Conservation (phyloP, 805 yeast species). For the Ascoidea asiatica region DNA sequence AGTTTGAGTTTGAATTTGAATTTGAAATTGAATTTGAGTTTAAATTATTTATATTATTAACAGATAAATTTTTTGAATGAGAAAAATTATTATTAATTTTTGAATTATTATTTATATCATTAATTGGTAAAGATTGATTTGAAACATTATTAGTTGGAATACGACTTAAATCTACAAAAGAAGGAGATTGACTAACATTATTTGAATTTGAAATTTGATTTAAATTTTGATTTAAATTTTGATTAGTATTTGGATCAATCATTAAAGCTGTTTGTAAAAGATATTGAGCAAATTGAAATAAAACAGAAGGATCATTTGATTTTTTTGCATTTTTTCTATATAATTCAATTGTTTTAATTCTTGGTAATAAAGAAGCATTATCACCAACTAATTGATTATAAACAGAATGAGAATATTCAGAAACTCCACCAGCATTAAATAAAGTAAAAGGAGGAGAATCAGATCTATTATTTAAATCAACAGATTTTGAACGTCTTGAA, state of each 20-base stretch:
- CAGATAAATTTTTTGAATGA: no score
- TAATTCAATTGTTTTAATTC: constrained; percentile 74
- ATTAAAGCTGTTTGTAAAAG: constrained; percentile 75
- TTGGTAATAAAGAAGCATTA: constrained; percentile 41
- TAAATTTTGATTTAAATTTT: constrained; percentile 12
- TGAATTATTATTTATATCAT: background rate
- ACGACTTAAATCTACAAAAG: background rate
- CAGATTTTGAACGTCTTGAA: background rate
- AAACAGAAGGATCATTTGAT: constrained; percentile 73
- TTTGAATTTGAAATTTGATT: background rate
- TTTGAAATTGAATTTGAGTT: background rate
- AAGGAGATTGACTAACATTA: background rate
- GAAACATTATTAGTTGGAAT: background rate
- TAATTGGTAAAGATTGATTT: background rate
- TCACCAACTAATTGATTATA: background rate
- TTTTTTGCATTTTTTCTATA: constrained; percentile 78
- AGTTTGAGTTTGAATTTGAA: background rate
- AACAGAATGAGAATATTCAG: background rate
- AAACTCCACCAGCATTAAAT: background rate
- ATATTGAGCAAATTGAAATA: constrained; percentile 84
- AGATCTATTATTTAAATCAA: background rate
- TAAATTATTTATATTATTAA: no score
- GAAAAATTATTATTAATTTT: no score
- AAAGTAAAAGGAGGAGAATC: background rate
- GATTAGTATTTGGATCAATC: constrained; percentile 21